Evolutionary conservation across 129 eudicot genomes (phyloP), one percentile per base, ranked within the genome.

Genomic region (Artemisia tridentata): DNA sequence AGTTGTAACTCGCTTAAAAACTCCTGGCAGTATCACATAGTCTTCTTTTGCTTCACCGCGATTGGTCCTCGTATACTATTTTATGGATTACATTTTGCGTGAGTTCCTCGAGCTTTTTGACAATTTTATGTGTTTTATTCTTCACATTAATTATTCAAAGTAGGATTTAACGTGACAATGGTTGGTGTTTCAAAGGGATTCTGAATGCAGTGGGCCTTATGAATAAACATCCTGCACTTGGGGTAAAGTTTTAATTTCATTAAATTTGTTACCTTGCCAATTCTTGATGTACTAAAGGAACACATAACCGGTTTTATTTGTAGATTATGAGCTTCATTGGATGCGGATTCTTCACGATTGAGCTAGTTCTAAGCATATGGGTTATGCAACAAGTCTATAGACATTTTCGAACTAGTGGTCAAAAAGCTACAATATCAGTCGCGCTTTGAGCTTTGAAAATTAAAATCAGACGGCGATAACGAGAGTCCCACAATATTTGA

Each of bases 21-120:
- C 66, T 52, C 9, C 10, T 68, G 41, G 2, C 27, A 92, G 98
- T 52, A 87, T 68, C 98, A 92, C 81, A 89, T 92, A 43, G 86
- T 78, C 34, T 89, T 92, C 84, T 93, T 91, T 45, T 70, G 74
- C 67, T 83, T 87, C 29, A 92, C 98, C 45, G 85, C 98, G 9
- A 69, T 89, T 78, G 98, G 96, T 73, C 98, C 98, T 75, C 96
- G 96, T 43, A 75, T 89, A 5, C 47, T 87, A 31, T 93, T 93
- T 64, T 64, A 81, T 43, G 96, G 95, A 48, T 72, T 87, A 63
- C 84, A 95, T 57, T 82, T 93, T 72, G 80, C 96, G 98, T 93
- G 72, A 60, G 96, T 80, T 76, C 16, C 31, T 54, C 31, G 0
- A 11, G 9, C 59, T 65, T 29, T 17, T 38, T 29, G 8, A 51